Evolutionary conservation across 208 protist species (phyloP), one percentile per base, ranked within the genome.

Genomic region (Angomonas deanei): DNA sequence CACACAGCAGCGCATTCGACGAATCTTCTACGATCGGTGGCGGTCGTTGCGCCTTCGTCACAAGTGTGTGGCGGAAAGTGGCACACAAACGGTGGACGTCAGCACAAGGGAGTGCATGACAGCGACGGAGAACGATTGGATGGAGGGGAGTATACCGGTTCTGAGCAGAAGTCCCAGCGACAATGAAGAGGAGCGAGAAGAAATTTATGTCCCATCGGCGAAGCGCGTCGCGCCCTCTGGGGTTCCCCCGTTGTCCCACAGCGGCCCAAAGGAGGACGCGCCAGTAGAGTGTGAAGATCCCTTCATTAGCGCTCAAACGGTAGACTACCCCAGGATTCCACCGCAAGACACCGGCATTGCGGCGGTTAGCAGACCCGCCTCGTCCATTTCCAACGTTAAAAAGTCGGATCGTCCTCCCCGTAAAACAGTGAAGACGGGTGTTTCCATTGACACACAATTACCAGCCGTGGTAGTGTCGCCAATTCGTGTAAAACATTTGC

Each of bases 21-120:
- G 78, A n/a, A 34, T 59, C 42, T 88, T 78, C 68, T 88, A 82
- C 48, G 54, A 74, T 17, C 71, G 73, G 38, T 88, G 82, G 82
- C 4, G 6, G 23, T 17, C 0, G n/a, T n/a, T 0, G 2, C 1
- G 58, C 1, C 0, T 15, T 23, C 39, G 21, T 3, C 28, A 10
- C 11, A 27, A 1, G 21, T 21, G 50, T 5, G 10, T 30, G 2
- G n/a, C 21, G 1, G 27, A 19, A 19, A 15, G 3, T 5, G 50
- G 50, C 28, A 56, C 50, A 24, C 50, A 56, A 28, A 56, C 54
- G 10, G 21, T 8, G n/a, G 11, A 26, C n/a, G 21, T 5, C 11
- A 53, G n/a, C 10, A 53, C 5, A 53, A 17, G 47, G 8, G 47
- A 53, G 47, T 23, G 47, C 11, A 15, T 5, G 47, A 42, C 8